phyloP scores from a whole-genome alignment of 116 monocot species.

The Trichopus zeylanicus region DNA sequence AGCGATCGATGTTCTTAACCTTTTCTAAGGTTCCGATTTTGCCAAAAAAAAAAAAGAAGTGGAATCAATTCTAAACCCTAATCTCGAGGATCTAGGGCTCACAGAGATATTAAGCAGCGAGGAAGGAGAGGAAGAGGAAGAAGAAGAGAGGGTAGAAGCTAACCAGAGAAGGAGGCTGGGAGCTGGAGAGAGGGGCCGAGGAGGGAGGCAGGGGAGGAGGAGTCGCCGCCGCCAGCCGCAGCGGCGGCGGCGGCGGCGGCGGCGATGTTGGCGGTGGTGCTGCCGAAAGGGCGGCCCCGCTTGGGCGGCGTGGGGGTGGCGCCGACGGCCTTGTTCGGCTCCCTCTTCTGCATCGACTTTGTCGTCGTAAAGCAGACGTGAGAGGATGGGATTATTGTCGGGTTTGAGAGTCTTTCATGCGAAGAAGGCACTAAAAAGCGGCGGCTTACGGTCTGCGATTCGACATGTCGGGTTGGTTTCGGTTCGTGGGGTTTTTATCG shows the following conservation, averaged over 20 bases:
- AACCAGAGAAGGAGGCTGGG: constrained; percentile 66
- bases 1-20: too few relatives aligned
- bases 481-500: too few relatives aligned
- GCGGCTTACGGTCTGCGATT: too few relatives aligned
- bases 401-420: too few relatives aligned
- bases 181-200: constrained; percentile 90
- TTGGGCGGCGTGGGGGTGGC: constrained; percentile 64
- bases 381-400: too few relatives aligned
- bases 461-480: too few relatives aligned
- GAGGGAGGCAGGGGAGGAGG: constrained; percentile 44
- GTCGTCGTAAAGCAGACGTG: background rate
- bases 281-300: constrained; percentile 89
- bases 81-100: background rate
- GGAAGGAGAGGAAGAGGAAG: background rate
- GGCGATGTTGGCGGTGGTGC: too few relatives aligned
- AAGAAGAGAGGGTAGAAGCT: background rate
- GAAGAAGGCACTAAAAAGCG: too few relatives aligned
- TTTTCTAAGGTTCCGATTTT: too few relatives aligned
- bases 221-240: constrained; percentile 32
- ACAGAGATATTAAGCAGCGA: background rate
- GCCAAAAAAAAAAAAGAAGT: too few relatives aligned
- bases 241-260: too few relatives aligned
- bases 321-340: constrained; percentile 39
- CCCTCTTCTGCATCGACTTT: constrained; percentile 68
- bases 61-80: background rate